A percentile compares a stretch with the other conserved stretches of the same genome.
Conservation (phyloP, 2,329 filamentous ascomycete genomes). For the Drechslerella stenobrocha region DNA sequence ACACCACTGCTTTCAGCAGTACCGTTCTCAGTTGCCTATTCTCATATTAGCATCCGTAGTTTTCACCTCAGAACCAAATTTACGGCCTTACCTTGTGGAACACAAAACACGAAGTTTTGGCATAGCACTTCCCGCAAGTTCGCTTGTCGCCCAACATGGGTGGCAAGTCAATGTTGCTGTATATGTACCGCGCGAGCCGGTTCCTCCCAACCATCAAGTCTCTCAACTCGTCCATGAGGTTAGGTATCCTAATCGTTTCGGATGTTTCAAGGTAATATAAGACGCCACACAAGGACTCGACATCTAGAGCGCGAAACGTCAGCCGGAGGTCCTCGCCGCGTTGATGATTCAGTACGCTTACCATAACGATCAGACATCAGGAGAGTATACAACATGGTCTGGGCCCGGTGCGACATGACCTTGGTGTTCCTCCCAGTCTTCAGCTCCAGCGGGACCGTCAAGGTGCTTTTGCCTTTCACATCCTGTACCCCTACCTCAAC, state of each 20-base stretch:
- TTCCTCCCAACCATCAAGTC: conserved; percentile 98
- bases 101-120: conserved; percentile 84
- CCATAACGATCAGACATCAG: conserved; percentile 88
- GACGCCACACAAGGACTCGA: conserved; percentile 85
- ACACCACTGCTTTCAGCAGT: conserved; percentile 79
- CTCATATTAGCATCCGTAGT: not conserved
- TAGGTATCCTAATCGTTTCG: conserved; percentile 79
- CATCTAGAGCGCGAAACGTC: conserved; percentile 61
- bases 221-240: conserved; percentile 81
- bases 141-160: conserved; percentile 81
- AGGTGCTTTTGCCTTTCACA: conserved; percentile 63
- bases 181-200: conserved; percentile 79
- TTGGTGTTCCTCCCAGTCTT: conserved; percentile 89
- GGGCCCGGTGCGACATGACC: conserved; percentile 75
- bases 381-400: conserved; percentile 92
- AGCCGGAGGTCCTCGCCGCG: conserved; percentile 32
- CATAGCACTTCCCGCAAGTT: conserved; percentile 84
- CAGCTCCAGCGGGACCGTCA: conserved; percentile 91
- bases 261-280: conserved; percentile 95
- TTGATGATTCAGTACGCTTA: conserved; percentile 53
- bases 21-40: conserved; percentile 69
- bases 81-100: conserved; percentile 73
- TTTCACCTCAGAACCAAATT: not conserved
- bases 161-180: conserved; percentile 78
- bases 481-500: conserved; percentile 83